Evolutionary conservation across 2,329 filamentous ascomycete genomes (phyloP).

Genomic region (Fusarium sp.): DNA sequence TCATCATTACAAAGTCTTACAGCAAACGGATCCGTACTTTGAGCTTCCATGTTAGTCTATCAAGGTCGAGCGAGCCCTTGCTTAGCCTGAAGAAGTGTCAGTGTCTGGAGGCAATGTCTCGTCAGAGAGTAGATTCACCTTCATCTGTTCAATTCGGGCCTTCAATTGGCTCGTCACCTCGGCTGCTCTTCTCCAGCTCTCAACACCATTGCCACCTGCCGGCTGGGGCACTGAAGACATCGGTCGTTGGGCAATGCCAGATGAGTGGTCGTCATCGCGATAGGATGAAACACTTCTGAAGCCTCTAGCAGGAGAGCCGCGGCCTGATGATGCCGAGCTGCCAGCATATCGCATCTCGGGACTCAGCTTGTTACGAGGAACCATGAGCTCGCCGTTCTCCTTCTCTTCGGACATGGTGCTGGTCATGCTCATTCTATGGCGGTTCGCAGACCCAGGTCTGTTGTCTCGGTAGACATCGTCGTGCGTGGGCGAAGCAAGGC

Average conservation of each 20-base stretch:
- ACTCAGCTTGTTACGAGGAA: slow-evolving; percentile 61
- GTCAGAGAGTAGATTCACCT: slow-evolving; percentile 57
- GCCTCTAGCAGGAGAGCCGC: slow-evolving; percentile 66
- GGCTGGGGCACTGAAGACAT: slow-evolving; percentile 50
- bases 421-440: slow-evolving; percentile 67
- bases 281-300: slow-evolving; percentile 52
- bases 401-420: slow-evolving; percentile 78
- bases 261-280: slow-evolving; percentile 48
- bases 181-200: slow-evolving; percentile 96
- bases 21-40: slow-evolving; percentile 16
- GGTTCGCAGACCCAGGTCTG: slow-evolving; percentile 50
- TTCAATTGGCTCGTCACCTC: slow-evolving; percentile 98
- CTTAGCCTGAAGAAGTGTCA: slow-evolving; percentile 51
- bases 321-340: slow-evolving; percentile 62
- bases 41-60: slow-evolving; percentile 17
- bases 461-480: slow-evolving; percentile 69
- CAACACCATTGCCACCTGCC: slow-evolving; percentile 53
- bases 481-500: slow-evolving; percentile 59
- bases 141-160: slow-evolving; percentile 98
- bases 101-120: background rate
- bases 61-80: slow-evolving; percentile 59
- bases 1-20: slow-evolving; percentile 37
- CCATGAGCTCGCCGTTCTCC: slow-evolving; percentile 68
- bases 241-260: slow-evolving; percentile 46
- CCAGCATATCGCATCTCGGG: slow-evolving; percentile 62